Evolutionary conservation across 2,329 filamentous ascomycete genomes (phyloP), one percentile per base, ranked within the genome.

Genomic region (Gliomastix tumulicola): DNA sequence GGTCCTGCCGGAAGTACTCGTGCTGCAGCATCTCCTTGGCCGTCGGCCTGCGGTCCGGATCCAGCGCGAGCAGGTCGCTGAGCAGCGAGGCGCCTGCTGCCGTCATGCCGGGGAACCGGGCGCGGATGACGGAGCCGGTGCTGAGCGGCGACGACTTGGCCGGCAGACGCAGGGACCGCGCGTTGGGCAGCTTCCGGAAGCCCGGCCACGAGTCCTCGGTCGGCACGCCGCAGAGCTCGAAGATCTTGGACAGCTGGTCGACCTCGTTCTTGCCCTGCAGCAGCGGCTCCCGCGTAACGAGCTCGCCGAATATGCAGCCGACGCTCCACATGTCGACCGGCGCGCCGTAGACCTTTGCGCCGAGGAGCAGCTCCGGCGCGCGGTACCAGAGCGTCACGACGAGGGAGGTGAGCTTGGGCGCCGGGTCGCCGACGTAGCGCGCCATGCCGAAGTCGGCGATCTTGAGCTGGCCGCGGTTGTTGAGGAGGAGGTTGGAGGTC

Each of bases 371-470:
- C 61, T 97, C 92, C 0, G 92, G 92, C 1, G 86, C 76, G 39
- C 92, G 85, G 59, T 98, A 98, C 92, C 92, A 98, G 7, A 98
- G 74, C 7, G 92, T 98, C 15, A 97, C 90, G 43, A 98, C 92
- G 32, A 97, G 76, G 55, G 90, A 84, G 3, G 92, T 97, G 41
- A 97, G 73, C 44, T 84, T 83, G 2, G 80, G 69, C 1, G 80
- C 70, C 5, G 90, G 88, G 48, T 87, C 79, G 35, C 84, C 84
- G 38, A 85, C 84, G 63, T 92, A 92, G 20, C 92, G 78, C 4
- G 92, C 90, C 88, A 98, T 96, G 58, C 92, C 92, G 55, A 98
- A 98, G 62, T 98, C 92, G 41, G 92, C 92, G 45, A 98, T 82
- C 62, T 96, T 96, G 60, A 98, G 82, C 57, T 85, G 82, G 32